Percentiles rank a stretch among this genome's conserved stretches.
Evolutionary conservation across 2,329 filamentous ascomycete genomes (phyloP).

Genomic region (Phialophora verrucosa): DNA sequence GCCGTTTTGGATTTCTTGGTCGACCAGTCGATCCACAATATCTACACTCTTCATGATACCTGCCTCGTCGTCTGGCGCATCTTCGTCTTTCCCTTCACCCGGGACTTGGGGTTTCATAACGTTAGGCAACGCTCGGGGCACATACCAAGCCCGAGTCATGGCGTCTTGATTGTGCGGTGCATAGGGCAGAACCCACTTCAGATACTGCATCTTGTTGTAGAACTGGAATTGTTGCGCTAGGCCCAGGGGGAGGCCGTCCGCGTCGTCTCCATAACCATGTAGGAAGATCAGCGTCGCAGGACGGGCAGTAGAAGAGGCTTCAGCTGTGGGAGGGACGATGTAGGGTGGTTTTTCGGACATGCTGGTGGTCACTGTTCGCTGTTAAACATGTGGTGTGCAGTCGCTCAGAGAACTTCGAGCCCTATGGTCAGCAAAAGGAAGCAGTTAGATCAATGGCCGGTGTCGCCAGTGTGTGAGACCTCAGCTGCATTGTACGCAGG

Average conservation of each 20-base stretch:
- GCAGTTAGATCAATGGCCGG: not conserved
- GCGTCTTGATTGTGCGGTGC: constrained; percentile 55
- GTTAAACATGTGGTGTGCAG: not conserved
- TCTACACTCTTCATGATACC: constrained; percentile 50
- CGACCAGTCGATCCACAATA: constrained; percentile 52
- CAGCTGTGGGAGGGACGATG: constrained; percentile 31
- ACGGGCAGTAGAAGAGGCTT: constrained; percentile 29
- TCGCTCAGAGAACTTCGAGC: not conserved
- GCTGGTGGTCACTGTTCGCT: not conserved
- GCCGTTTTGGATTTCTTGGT: constrained; percentile 49
- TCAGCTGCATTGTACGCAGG: not conserved
- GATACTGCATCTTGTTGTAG: constrained; percentile 55
- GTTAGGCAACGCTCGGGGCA: constrained; percentile 54
- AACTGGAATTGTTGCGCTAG: constrained; percentile 56
- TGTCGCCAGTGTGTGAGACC: not conserved
- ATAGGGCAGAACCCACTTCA: constrained; percentile 59
- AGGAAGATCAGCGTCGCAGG: constrained; percentile 42
- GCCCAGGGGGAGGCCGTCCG: constrained; percentile 52
- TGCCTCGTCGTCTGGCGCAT: constrained; percentile 53
- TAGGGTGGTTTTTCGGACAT: constrained; percentile 36
- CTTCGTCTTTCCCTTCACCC: constrained; percentile 51
- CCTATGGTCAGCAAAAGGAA: not conserved
- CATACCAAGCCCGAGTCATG: constrained; percentile 48
- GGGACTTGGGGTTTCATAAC: constrained; percentile 46
- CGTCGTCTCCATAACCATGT: constrained; percentile 56